Conservation (phyloP, 768 basidiomycete genomes). For the Leucocoprinus leucothites region DNA sequence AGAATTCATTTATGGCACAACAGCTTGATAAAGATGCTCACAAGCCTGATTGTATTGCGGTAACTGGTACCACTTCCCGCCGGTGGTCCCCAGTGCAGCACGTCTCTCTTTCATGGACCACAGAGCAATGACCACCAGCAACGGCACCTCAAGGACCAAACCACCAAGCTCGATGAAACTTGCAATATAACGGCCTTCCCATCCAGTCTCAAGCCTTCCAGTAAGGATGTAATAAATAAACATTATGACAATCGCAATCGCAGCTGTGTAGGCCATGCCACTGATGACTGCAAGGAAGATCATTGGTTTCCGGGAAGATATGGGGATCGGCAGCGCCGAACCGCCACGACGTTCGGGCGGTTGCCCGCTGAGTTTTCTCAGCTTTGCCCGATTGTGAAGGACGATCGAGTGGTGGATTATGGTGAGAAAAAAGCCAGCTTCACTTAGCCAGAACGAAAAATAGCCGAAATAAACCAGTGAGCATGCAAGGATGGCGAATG, state of each 20-base stretch:
- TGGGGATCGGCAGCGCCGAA: neutral
- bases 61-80: neutral
- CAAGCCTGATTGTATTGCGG: neutral
- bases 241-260: neutral
- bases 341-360: neutral
- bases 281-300: conserved; percentile 1
- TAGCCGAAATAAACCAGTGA: neutral
- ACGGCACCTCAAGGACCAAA: neutral
- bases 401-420: conserved; percentile 2
- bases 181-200: neutral
- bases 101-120: conserved; percentile 3
- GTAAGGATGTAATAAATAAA: neutral
- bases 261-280: neutral
- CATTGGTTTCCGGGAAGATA: neutral
- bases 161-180: neutral
- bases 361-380: neutral
- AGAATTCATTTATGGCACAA: no score
- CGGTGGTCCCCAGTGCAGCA: neutral
- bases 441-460: neutral
- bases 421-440: neutral
- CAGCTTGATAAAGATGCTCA: no score
- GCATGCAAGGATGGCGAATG: neutral
- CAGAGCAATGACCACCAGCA: conserved; percentile 1
- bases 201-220: neutral
- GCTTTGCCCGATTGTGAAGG: neutral